phyloP scores from a whole-genome alignment of 139 green algal genomes.

The Pleodorina starrii region DNA sequence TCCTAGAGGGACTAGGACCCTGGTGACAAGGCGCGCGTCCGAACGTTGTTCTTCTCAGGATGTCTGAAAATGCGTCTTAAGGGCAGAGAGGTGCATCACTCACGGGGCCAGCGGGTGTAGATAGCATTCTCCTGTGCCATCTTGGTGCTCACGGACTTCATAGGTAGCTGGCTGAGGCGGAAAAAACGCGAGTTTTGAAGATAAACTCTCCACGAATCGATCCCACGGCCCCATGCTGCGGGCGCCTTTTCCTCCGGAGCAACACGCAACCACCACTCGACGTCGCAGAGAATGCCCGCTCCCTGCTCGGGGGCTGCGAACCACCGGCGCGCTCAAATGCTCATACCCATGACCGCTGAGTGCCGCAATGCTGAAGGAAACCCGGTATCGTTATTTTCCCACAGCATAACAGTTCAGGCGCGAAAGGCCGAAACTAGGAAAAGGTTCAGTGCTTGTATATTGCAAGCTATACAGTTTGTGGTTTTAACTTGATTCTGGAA shows the following conservation, averaged over 20 bases:
- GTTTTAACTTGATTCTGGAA: too few relatives aligned
- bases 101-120: slow-evolving; percentile 67
- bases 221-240: slow-evolving; percentile 45
- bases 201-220: slow-evolving; percentile 51
- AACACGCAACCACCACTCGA: background rate
- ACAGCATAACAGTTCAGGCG: too few relatives aligned
- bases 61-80: too few relatives aligned
- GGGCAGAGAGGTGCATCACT: too few relatives aligned
- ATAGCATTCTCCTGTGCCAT: slow-evolving; percentile 72
- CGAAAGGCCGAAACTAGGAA: too few relatives aligned
- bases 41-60: too few relatives aligned
- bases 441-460: too few relatives aligned
- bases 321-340: background rate
- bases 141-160: slow-evolving; percentile 70
- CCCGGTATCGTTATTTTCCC: too few relatives aligned
- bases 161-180: slow-evolving; percentile 86
- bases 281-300: background rate
- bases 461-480: too few relatives aligned
- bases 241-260: background rate
- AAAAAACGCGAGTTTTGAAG: slow-evolving; percentile 77
- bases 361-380: background rate
- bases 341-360: background rate
- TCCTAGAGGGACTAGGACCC: too few relatives aligned
- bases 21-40: too few relatives aligned
- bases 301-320: background rate